Percentiles rank a stretch among this genome's conserved stretches.
phyloP scores from a whole-genome alignment of 2,329 filamentous ascomycete species.

The Calonectria leucothoes region DNA sequence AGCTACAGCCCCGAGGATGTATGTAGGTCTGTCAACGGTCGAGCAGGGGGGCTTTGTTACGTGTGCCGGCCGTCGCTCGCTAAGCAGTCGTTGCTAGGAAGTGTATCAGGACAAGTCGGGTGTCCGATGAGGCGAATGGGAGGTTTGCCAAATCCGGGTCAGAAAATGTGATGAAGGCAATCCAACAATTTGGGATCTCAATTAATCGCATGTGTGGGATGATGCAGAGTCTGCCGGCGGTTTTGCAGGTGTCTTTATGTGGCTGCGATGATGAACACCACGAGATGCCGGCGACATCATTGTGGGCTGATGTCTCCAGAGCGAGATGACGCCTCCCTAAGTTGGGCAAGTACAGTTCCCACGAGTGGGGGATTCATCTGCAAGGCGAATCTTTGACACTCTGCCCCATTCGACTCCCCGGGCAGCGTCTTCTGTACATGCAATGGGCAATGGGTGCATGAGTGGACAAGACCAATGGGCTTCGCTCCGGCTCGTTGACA shows the following conservation, averaged over 20 bases:
- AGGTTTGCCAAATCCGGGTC: background rate
- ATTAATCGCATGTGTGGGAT: background rate
- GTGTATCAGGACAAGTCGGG: background rate
- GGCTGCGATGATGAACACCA: slow-evolving; percentile 8
- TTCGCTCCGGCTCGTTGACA: background rate
- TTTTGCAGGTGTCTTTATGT: background rate
- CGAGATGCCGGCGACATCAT: slow-evolving; percentile 38
- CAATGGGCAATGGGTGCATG: background rate
- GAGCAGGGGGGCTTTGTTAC: slow-evolving; percentile 9
- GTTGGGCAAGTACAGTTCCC: slow-evolving; percentile 30
- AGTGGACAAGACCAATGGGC: background rate
- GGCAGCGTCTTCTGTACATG: slow-evolving; percentile 1
- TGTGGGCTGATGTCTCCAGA: slow-evolving; percentile 43
- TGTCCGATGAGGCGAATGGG: background rate
- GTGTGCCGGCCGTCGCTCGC: background rate
- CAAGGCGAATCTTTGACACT: slow-evolving; percentile 27
- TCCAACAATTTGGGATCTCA: background rate
- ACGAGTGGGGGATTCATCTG: slow-evolving; percentile 34
- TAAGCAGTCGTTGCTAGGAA: background rate
- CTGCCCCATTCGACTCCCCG: slow-evolving; percentile 10
- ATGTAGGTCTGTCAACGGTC: slow-evolving; percentile 5
- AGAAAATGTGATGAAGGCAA: background rate
- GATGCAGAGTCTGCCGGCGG: background rate
- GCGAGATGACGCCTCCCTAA: slow-evolving; percentile 42
- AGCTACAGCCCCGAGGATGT: slow-evolving; percentile 4